These are phyloP conservation scores for Calonectria pteridis DNA, from an alignment of 2,329 filamentous ascomycete species.

Conservation along the genomic window DNA sequence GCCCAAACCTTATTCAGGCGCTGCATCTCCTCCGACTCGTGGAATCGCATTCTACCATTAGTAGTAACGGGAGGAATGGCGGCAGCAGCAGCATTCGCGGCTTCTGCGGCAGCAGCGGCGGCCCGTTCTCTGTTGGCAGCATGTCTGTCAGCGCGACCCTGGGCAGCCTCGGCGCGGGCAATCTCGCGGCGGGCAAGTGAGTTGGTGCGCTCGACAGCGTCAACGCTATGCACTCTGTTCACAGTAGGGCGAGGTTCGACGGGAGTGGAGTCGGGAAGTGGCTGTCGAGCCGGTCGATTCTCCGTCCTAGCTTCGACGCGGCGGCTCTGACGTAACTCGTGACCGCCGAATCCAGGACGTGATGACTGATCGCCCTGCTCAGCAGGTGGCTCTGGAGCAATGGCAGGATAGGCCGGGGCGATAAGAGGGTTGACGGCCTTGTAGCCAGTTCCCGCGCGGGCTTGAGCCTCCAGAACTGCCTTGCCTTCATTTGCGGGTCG, in stretches of 20 bases:
- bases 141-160: constrained; percentile 64
- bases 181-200: constrained; percentile 65
- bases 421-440: constrained; percentile 42
- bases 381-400: constrained; percentile 32
- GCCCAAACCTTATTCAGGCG: constrained; percentile 69
- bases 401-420: constrained; percentile 36
- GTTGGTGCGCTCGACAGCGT: constrained; percentile 61
- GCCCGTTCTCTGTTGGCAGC: constrained; percentile 57
- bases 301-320: constrained; percentile 52
- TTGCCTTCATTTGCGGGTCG: constrained; percentile 63
- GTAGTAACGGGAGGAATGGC: constrained; percentile 36
- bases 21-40: constrained; percentile 62
- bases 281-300: constrained; percentile 45
- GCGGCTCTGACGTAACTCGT: constrained; percentile 59
- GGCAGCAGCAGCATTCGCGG: constrained; percentile 47
- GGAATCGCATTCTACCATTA: constrained; percentile 53
- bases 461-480: constrained; percentile 65
- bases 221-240: constrained; percentile 42
- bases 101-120: constrained; percentile 48
- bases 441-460: constrained; percentile 52
- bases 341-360: constrained; percentile 44
- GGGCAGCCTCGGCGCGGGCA: constrained; percentile 63
- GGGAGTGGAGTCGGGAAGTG: constrained; percentile 31
- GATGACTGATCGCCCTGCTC: constrained; percentile 33
- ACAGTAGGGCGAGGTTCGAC: constrained; percentile 35